Base-by-base conservation (phyloP, 352 stramenopile genomes). In the Phytophthora colocasiae region DNA sequence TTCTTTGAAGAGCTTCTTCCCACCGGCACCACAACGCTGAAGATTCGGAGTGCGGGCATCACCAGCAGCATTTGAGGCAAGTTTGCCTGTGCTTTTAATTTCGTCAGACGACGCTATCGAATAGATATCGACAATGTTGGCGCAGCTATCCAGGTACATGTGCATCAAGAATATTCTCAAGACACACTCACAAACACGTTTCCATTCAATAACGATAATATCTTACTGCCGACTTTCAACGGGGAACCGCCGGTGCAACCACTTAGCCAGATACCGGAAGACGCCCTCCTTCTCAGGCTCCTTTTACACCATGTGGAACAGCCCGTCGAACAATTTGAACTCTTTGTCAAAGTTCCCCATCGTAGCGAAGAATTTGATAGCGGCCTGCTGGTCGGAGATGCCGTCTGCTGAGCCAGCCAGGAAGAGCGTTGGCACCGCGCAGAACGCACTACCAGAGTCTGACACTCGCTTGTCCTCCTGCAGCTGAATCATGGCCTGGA, bases 261-360 rank as follows among this genome's bases (percentile, higher is more conserved):
- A 90, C 40, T 78, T 66, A 2, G 53, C 62, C 40, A 85, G 62
- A 39, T 82, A 72, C 38, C 69, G 63, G 3, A 87, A 67, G 29
- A 90, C 81, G 38, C 73, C 52, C 15, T 87, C 77, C 17, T 71
- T 73, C 57, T 89, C 80, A 3, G 77, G 77, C 22, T 89, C 81
- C 36, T 89, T 71, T 45, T 83, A 90, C 34, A 89, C 62, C 34
- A 80, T 72, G 73, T 90, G 80, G 51, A 69, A 88, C 2, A 86
- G 60, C 6, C 77, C 81, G 3, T 80, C 68, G 61, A 86, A 90
- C 29, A 84, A 55, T 45, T 87, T 87, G 39, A 87, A 82, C 43
- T 83, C 63, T 65, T 88, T 90, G 69, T 90, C 78, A 12, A 72
- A 63, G 53, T 77, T 85, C 31, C 56, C 72, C 58, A 88, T 75